Evolutionary conservation across 495 filamentous ascomycete species (phyloP), one percentile per base, ranked within the genome.

Genomic region (Jackrogersella minutella): DNA sequence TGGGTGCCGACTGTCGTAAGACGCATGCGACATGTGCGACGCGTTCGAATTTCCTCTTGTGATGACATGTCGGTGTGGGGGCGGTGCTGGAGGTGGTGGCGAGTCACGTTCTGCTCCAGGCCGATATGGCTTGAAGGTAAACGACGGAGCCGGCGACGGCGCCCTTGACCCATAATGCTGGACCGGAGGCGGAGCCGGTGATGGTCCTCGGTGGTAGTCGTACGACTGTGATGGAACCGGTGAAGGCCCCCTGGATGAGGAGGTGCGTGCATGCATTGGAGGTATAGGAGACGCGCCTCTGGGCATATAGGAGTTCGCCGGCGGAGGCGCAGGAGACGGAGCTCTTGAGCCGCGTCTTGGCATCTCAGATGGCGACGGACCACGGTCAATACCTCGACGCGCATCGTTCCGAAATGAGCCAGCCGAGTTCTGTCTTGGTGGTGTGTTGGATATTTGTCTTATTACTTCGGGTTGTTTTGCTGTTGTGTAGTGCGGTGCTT

Each of bases 41-140:
- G 63, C 73, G 34, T 72, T 77, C 0, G 72, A 74, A 36, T 64
- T 62, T 2, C 70, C 72, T 40, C 72, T 59, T 0, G 57, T 64
- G 13, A 74, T 43, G 21, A 72, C 73, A 40, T 75, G 76, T 3
- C 85, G 78, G 59, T 87, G 86, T 5, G 83, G 84, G 2, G 83
- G 84, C 0, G 84, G 83, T 9, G 83, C 79, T 2, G 85, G 83
- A 2, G 84, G 83, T 19, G 84, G 84, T 16, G 80, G 78, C 0
- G 78, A 80, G 22, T 81, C 76, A 11, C 37, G 72, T 68, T 70
- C 71, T 46, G 52, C 70, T 58, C 66, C 74, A 11, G 79, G 77
- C 5, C 77, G 71, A 58, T 82, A 82, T 5, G 80, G 80, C 7
- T 69, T 73, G 41, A 69, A 73, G 36, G 44, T 75, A 53, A 81